These are phyloP conservation scores for Biscogniauxia marginata DNA, from an alignment of 2,329 filamentous ascomycete genomes.

Conservation along the genomic window DNA sequence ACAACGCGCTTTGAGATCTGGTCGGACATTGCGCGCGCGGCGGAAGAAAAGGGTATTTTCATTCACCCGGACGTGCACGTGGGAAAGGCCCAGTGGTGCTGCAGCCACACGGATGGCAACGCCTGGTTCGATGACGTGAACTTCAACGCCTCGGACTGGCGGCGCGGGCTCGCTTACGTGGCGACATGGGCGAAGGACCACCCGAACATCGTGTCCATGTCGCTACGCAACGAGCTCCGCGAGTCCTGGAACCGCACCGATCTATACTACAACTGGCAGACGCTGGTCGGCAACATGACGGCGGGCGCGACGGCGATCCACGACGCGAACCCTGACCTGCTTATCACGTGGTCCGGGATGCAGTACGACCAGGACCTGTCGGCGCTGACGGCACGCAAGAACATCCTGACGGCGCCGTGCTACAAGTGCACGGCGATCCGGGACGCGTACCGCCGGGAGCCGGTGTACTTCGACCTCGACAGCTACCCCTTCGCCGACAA, in stretches of 20 bases:
- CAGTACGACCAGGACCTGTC: conserved; percentile 47
- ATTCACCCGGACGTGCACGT: conserved; percentile 43
- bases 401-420: conserved; percentile 40
- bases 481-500: conserved; percentile 47
- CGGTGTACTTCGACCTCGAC: conserved; percentile 45
- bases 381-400: conserved; percentile 40
- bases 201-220: conserved; percentile 40
- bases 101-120: conserved; percentile 48
- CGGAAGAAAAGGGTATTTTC: conserved; percentile 35
- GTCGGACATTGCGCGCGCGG: conserved; percentile 36
- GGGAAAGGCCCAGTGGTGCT: conserved; percentile 44
- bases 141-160: conserved; percentile 55
- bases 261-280: conserved; percentile 45
- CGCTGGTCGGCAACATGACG: conserved; percentile 44
- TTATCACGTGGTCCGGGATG: conserved; percentile 50
- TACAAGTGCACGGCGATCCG: conserved; percentile 43
- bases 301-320: conserved; percentile 43
- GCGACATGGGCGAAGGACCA: conserved; percentile 41
- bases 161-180: conserved; percentile 53
- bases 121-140: conserved; percentile 55
- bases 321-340: conserved; percentile 41
- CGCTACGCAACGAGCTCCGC: conserved; percentile 42
- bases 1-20: conserved; percentile 47
- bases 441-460: conserved; percentile 42
- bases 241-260: conserved; percentile 35